Conservation (phyloP, 257 asterid species). For the Leptodermis oblonga region DNA sequence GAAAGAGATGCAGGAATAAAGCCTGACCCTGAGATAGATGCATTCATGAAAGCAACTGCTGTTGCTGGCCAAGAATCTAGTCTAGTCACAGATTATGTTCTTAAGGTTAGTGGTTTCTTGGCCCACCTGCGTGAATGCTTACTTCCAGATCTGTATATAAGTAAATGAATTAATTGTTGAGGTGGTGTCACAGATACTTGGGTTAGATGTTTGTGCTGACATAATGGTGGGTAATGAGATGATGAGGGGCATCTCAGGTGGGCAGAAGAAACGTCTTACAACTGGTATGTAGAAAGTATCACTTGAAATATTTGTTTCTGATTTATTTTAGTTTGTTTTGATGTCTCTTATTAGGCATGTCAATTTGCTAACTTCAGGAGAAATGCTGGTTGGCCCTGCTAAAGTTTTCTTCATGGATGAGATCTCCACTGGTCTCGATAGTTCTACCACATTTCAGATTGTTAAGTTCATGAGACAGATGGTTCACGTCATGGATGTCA, state of each 20-base stretch:
- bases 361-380: conserved; percentile 47
- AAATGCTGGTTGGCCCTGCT: conserved; percentile 96
- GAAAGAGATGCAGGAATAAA: conserved; percentile 80
- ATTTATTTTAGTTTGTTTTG: conserved; percentile 3
- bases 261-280: conserved; percentile 93
- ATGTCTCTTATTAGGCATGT: not conserved
- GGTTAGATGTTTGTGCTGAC: conserved; percentile 91
- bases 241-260: conserved; percentile 97
- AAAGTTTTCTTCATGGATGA: conserved; percentile 97
- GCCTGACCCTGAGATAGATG: conserved; percentile 87
- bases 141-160: not conserved
- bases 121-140: not conserved
- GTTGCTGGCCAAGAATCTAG: conserved; percentile 85
- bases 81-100: conserved; percentile 78
- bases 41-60: conserved; percentile 93
- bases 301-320: not conserved
- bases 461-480: conserved; percentile 81
- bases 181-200: conserved; percentile 59
- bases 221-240: conserved; percentile 81
- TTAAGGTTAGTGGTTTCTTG: conserved; percentile 50
- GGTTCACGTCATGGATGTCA: conserved; percentile 90
- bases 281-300: conserved; percentile 45
- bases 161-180: conserved; percentile 4
- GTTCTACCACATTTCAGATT: conserved; percentile 88
- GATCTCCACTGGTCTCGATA: conserved; percentile 96